phyloP scores from a whole-genome alignment of 192 early-diverging fungal species.

The Linnemannia elongata region DNA sequence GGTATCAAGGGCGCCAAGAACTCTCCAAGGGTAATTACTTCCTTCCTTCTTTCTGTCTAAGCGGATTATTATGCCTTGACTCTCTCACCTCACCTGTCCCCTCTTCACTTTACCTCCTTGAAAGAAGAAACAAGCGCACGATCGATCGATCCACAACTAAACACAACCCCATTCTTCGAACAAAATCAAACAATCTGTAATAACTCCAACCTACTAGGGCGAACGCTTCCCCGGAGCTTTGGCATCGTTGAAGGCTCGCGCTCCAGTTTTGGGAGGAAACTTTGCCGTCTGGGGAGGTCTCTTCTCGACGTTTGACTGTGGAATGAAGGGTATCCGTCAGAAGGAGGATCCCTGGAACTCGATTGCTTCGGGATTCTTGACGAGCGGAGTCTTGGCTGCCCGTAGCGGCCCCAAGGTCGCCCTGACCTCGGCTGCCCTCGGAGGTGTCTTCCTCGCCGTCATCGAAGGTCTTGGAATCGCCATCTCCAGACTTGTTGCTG shows the following conservation, averaged over 20 bases:
- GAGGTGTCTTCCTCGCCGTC: slow-evolving; percentile 91
- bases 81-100: not conserved
- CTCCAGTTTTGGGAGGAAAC: slow-evolving; percentile 96
- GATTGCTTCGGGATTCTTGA: slow-evolving; percentile 93
- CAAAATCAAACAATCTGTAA: not conserved
- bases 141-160: not conserved
- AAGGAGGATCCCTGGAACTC: slow-evolving; percentile 99
- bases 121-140: not conserved
- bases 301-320: slow-evolving; percentile 98
- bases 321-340: slow-evolving; percentile 90
- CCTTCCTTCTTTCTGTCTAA: not conserved
- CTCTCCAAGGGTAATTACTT: slow-evolving; percentile 83
- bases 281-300: slow-evolving; percentile 99
- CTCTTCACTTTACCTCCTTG: not conserved
- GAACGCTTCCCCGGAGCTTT: slow-evolving; percentile 92
- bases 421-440: slow-evolving; percentile 85
- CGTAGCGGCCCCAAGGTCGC: slow-evolving; percentile 77
- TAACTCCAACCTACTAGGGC: slow-evolving; percentile 58
- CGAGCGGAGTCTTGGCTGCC: slow-evolving; percentile 95
- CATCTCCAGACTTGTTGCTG: slow-evolving; percentile 33
- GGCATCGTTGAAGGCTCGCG: slow-evolving; percentile 91
- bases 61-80: not conserved
- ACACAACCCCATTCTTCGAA: not conserved
- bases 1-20: slow-evolving; percentile 99
- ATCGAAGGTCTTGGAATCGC: slow-evolving; percentile 94